These are phyloP conservation scores for Byssothecium circinans DNA, from an alignment of 2,329 filamentous ascomycete genomes.

Conservation along the genomic window DNA sequence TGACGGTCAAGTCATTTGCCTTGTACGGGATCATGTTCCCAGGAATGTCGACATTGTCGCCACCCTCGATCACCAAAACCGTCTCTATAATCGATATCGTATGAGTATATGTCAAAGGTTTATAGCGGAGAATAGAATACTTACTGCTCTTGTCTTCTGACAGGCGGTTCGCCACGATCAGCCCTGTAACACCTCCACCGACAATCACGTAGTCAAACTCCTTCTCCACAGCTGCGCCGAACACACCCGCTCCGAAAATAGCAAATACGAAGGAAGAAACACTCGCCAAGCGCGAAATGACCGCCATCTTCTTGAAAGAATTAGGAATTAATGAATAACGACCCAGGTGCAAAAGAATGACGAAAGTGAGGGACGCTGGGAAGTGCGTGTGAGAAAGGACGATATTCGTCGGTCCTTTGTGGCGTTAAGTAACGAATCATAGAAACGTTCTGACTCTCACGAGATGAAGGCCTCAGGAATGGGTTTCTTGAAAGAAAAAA, in stretches of 20 bases:
- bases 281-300: conserved; percentile 14
- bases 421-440: no score
- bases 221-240: conserved; percentile 4
- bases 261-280: conserved; percentile 10
- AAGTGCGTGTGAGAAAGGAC: not conserved
- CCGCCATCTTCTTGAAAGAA: conserved; percentile 21
- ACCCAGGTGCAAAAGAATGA: not conserved
- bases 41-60: conserved; percentile 27
- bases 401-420: no score
- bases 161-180: conserved; percentile 34
- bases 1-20: not conserved
- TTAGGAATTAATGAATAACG: not conserved
- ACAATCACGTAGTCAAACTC: conserved; percentile 37
- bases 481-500: no score
- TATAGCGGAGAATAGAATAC: conserved; percentile 12
- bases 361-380: conserved; percentile 1
- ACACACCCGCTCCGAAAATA: conserved; percentile 15
- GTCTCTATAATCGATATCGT: conserved; percentile 16
- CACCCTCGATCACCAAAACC: conserved; percentile 33
- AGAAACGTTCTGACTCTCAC: no score
- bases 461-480: no score
- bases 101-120: not conserved
- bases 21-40: conserved; percentile 19
- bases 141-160: conserved; percentile 28
- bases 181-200: conserved; percentile 34